Evolutionary conservation across 2,329 filamentous ascomycete genomes (phyloP).

Genomic region (Stagonosporopsis vannaccii): DNA sequence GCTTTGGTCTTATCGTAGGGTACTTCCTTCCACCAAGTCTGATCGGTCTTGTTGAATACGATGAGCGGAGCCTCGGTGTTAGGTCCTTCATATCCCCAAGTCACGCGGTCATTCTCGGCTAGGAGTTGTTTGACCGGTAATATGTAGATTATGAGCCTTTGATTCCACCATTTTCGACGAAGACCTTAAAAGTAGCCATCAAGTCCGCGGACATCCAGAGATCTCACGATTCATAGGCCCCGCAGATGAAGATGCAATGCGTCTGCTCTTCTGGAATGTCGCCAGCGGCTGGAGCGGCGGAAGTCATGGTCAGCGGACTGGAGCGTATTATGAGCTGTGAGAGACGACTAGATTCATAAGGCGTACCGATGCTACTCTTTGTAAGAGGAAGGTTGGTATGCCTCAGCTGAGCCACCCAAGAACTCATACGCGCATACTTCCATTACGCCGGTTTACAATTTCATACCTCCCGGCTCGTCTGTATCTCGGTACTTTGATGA

Average conservation of each 20-base stretch:
- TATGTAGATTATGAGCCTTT: background rate
- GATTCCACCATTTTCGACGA: background rate
- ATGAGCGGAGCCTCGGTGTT: background rate
- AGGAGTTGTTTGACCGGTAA: background rate
- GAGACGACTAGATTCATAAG: too few relatives aligned
- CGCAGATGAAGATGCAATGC: background rate
- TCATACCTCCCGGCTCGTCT: constrained; percentile 32
- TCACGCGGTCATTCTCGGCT: background rate
- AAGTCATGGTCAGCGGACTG: background rate
- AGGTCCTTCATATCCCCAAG: background rate
- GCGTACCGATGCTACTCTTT: too few relatives aligned
- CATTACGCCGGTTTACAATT: constrained; percentile 58
- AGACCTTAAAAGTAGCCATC: background rate
- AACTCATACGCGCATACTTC: constrained; percentile 51
- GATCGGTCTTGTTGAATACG: background rate
- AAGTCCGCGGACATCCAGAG: background rate
- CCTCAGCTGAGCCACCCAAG: too few relatives aligned
- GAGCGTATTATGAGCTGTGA: too few relatives aligned
- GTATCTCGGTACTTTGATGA: constrained; percentile 24
- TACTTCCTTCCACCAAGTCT: background rate
- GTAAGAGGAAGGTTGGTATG: too few relatives aligned
- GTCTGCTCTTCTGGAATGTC: background rate
- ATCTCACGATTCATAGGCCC: background rate
- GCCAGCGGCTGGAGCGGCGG: background rate
- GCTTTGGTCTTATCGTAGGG: background rate